Base-by-base conservation (phyloP, 345 rosid genomes). In the Boechera retrofracta region DNA sequence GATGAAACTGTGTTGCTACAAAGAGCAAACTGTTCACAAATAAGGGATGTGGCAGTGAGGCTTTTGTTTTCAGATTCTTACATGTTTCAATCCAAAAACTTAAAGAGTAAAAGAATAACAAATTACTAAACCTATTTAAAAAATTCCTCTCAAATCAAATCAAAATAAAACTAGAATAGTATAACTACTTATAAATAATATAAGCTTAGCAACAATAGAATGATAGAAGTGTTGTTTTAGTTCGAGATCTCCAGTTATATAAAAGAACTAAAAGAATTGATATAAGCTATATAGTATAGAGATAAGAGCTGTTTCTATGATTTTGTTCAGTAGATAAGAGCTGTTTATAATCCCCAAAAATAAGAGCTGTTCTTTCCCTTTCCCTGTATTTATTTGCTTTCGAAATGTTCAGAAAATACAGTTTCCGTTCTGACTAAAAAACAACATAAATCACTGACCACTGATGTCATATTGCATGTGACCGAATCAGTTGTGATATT, bases 381-480 rank as follows among this genome's bases (percentile, higher is more conserved):
- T 70, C 71, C 9, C 24, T 57, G 67, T 57, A 64, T 55, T 35
- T 63, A 51, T 55, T 29, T 62, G 53, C 16, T 70, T 77, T 70
- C 12, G 65, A 70, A 71, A 38, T 48, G 64, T 18, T 35, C 60
- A 21, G 16, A 77, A 64, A 65, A 71, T 64, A 70, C 65, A 56
- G 76, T 64, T 64, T 48, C 47, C 6, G 54, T 58, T 78, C 77
- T 57, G 77, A 58, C 68, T 72, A 72, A 24, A 64, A 57, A 65
- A 78, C 81, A 78, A 49, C 70, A n/a, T 15, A 53, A 61, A 54
- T 5, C 59, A 64, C 80, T 36, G 76, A 47, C 52, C 28, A 65
- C 67, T 78, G 68, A 78, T 58, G 81, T 64, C 73, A 72, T 58
- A 55, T 24, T 72, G 73, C 73, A 72, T 78, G 73, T 78, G 81